Conservation (phyloP, 345 rosid species). For the Brassica incana region DNA sequence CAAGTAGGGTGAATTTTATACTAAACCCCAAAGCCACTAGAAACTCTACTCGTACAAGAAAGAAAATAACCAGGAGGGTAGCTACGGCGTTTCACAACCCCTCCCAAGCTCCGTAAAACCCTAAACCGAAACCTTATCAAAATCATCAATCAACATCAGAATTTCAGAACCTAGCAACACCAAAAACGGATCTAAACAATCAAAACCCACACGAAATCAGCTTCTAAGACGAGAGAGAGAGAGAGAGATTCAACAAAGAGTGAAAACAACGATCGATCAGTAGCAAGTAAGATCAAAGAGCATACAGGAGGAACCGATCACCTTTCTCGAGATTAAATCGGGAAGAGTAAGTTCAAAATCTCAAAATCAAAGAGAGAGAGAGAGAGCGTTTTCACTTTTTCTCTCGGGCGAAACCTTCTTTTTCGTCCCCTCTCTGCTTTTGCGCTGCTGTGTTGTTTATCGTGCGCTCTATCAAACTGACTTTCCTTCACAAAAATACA, state of each 20-base stretch:
- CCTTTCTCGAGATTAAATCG: not conserved
- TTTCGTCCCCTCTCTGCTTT: slow-evolving; percentile 3
- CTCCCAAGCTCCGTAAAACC: slow-evolving; percentile 27
- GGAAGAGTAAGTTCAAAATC: slow-evolving; percentile 11
- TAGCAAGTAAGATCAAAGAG: slow-evolving; percentile 22
- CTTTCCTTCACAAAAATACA: slow-evolving; percentile 18
- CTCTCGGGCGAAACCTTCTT: slow-evolving; percentile 11
- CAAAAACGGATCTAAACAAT: slow-evolving; percentile 4
- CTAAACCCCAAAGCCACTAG: not conserved
- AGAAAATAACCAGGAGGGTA: not conserved
- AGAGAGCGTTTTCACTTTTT: not conserved
- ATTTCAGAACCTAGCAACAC: slow-evolving; percentile 10
- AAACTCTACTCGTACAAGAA: slow-evolving; percentile 2
- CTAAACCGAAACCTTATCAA: slow-evolving; percentile 15
- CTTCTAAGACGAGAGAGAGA: not conserved
- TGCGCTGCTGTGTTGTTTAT: slow-evolving; percentile 28
- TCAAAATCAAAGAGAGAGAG: slow-evolving; percentile 10
- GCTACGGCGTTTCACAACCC: slow-evolving; percentile 4
- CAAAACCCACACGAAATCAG: not conserved
- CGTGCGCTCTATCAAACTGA: slow-evolving; percentile 33
- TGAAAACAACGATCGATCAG: slow-evolving; percentile 9
- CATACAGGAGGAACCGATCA: not conserved
- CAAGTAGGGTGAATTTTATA: not conserved
- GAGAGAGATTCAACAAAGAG: not conserved
- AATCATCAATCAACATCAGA: not conserved